Evolutionary conservation across 1,284 basidiomycete genomes (phyloP), one percentile per base, ranked within the genome.

Genomic region (Leccinum fallax): DNA sequence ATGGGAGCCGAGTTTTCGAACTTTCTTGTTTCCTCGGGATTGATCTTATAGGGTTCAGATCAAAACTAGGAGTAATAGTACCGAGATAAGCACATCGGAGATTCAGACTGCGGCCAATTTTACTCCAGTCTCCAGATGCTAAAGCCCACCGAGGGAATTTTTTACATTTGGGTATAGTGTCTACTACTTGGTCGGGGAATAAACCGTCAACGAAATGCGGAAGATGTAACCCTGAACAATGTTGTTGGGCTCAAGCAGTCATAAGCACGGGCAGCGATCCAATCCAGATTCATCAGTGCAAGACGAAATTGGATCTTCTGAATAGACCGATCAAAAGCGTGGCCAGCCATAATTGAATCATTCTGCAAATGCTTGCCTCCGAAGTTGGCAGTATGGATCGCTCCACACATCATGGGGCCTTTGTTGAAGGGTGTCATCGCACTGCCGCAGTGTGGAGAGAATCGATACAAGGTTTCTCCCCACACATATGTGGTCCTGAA

Each of bases 101-200:
- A 55, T 21, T 51, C 43, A 56, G 49, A 61, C 59, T 38, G 19
- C 49, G 24, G 53, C 11, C 26, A 32, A 24, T 21, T 46, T 70
- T 71, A 62, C 71, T 61, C 62, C 52, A 54, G 57, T 61, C 70
- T 61, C 62, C 49, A 54, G 59, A 60, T 58, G 64, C 28, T 9
- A 32, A 13, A 34, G 34, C 51, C 43, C 53, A 2, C n/a, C 40
- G 30, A 32, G 46, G 61, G 65, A 36, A 19, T 19, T 10, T 43
- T 43, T 43, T 19, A 43, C 40, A 19, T 43, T 19, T 43, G 40
- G n/a, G 40, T 19, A 13, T 46, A 46, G 16, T n/a, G 19, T 19
- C 40, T 46, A 46, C 19, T 11, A 11, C 19, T 46, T 38, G 24
- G 32, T 15, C 16, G 7, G 38, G 8, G 16, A 40, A 40, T 40